These are phyloP conservation scores for Vitis hybrid DNA, from an alignment of 177 flowering plant genomes.

Conservation along the genomic window DNA sequence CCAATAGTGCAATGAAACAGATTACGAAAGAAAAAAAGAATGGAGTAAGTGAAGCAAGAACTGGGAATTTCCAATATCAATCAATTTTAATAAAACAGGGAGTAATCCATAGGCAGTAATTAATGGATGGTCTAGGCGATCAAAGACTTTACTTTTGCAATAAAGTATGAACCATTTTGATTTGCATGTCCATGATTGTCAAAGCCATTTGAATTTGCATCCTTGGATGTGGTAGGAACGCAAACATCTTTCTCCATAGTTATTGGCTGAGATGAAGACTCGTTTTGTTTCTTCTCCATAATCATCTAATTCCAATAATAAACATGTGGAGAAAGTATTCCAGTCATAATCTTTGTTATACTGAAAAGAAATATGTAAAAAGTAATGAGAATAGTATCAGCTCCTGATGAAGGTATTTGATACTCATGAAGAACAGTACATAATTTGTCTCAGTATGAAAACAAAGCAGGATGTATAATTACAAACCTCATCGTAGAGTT, in stretches of 20 bases:
- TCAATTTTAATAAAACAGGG: not conserved
- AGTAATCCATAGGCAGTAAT: not conserved
- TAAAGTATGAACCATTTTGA: constrained; percentile 29
- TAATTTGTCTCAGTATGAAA: not conserved
- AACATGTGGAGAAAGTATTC: constrained; percentile 4
- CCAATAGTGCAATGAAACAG: too few species aligned
- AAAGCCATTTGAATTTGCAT: constrained; percentile 29
- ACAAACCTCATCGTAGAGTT: constrained; percentile 66
- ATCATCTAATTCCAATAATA: constrained; percentile 51
- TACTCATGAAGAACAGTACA: not conserved
- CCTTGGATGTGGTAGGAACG: constrained; percentile 21
- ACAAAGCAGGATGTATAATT: not conserved
- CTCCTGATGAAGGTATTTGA: not conserved
- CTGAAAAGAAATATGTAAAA: not conserved
- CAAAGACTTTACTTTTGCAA: constrained; percentile 56
- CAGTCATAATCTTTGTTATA: constrained; percentile 2
- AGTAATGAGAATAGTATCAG: not conserved
- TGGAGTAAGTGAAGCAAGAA: too few species aligned
- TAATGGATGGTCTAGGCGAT: not conserved
- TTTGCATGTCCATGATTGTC: constrained; percentile 23
- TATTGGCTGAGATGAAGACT: constrained; percentile 24
- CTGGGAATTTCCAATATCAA: not conserved
- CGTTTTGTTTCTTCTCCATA: constrained; percentile 41
- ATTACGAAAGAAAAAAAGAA: too few species aligned
- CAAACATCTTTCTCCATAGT: constrained; percentile 22